These are phyloP conservation scores for Cicer chorassanicum DNA, from an alignment of 306 rosid genomes.

Conservation along the genomic window DNA sequence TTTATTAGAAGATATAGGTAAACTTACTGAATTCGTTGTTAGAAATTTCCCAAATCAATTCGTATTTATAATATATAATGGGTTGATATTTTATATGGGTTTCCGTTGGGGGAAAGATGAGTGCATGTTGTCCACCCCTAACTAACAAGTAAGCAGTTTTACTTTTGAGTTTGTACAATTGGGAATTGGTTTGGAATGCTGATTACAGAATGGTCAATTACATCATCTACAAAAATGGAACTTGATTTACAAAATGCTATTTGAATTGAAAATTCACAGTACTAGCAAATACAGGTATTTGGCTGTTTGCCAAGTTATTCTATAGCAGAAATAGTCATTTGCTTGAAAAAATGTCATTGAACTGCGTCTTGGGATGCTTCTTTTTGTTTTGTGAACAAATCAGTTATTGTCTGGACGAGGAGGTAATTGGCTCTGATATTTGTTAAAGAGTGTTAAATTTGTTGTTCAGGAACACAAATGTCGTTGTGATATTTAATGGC, in stretches of 20 bases:
- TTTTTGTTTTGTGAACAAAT: conserved; percentile 37
- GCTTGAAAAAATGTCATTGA: conserved; percentile 44
- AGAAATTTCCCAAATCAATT: conserved; percentile 43
- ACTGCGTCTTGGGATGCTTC: conserved; percentile 41
- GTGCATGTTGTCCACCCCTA: conserved; percentile 24
- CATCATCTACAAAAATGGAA: conserved; percentile 17
- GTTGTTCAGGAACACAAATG: conserved; percentile 51
- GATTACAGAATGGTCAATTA: conserved; percentile 9
- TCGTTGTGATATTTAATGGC: conserved; percentile 36
- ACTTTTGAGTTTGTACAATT: conserved; percentile 13
- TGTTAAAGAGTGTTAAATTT: conserved; percentile 48
- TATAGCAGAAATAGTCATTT: conserved; percentile 39
- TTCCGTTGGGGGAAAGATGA: conserved; percentile 9
- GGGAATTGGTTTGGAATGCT: conserved; percentile 35
- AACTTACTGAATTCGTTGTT: conserved; percentile 51
- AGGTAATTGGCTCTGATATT: conserved; percentile 55
- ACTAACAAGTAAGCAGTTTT: conserved; percentile 28
- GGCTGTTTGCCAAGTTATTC: conserved; percentile 39
- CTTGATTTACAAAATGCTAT: conserved; percentile 40
- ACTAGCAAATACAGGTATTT: conserved; percentile 42
- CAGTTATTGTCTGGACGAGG: conserved; percentile 36
- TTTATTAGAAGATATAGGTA: conserved; percentile 52
- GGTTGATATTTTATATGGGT: conserved; percentile 31
- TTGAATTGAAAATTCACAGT: conserved; percentile 42
- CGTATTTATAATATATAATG: conserved; percentile 16